Evolutionary conservation across 306 rosid species (phyloP), one percentile per base, ranked within the genome.

Genomic region (Comarum palustre): DNA sequence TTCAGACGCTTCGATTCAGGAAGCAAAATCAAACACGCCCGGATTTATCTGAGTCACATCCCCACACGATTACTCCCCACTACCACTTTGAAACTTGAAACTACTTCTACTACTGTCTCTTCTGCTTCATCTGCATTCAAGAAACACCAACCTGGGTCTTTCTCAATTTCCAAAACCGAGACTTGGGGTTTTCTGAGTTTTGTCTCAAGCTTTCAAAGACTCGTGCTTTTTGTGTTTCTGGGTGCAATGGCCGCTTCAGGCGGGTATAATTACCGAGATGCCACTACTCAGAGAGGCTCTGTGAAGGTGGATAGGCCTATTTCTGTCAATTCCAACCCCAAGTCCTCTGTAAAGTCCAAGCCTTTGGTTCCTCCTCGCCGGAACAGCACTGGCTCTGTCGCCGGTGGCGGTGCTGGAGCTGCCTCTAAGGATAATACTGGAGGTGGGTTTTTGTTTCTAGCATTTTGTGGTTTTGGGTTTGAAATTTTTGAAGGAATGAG

Each of bases 301-400:
- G 79, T 80, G 15, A 89, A 84, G 80, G 75, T 74, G 59, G 95
- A 89, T 39, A 85, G 69, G 73, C 84, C 86, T 84, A 63, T 75
- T 72, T 75, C 90, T 68, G 8, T 79, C 17, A 83, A 86, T 77
- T 81, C 84, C 57, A 85, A 90, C 77, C 74, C 82, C 83, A 82
- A 86, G 82, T 8, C 78, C 55, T 66, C 82, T 24, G 78, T 79
- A 58, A 95, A 95, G 81, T 84, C 96, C 9, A 95, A 90, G 81
- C 54, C 86, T 73, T 73, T 84, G 71, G 68, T 82, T 24, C 78
- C 89, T 76, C 89, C 86, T 62, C 96, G 97, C 74, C 97, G 99
- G 38, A 95, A 75, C 68, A 84, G 87, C 83, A 82, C 96, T 34
- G 90, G 87, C 68, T 75, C 92, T 32, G 36, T 83, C 10, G 61